Evolutionary conservation across 257 asterid genomes (phyloP), one percentile per base, ranked within the genome.

Genomic region (Orobanche coerulescens): DNA sequence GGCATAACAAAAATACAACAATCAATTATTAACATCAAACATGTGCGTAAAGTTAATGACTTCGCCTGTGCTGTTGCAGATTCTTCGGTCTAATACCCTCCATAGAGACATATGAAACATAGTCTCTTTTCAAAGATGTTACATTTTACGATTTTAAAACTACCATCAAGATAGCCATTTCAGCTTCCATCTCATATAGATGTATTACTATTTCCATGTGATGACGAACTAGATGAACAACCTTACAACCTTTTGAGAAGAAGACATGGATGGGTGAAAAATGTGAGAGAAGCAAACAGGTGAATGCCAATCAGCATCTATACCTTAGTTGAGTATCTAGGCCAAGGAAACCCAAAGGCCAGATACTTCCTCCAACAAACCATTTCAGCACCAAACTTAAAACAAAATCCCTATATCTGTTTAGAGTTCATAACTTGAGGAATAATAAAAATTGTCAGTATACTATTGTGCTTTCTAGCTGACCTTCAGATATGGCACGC

Each of bases 191-290:
- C n/a, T 43, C 54, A 47, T 20, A 19, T 19, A 6, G 5, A 19
- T 16, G 52, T 16, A 46, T 18, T 19, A 46, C 53, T 22, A 56
- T 39, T 28, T 39, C 52, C 44, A 25, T 36, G 22, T 16, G 23
- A 61, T 42, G 13, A 19, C 23, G 33, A 57, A 47, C 61, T 56
- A 46, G 51, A 62, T 11, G 51, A 43, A 58, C 48, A 68, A 44
- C 33, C 50, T 24, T 12, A 20, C 56, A 30, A 52, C 44, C 16
- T 39, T 62, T 10, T 13, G 43, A 46, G 43, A 34, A 40, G 55
- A 18, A 24, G 23, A 36, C 10, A 49, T 8, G 31, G 9, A 51
- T 34, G 31, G 28, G 54, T 44, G 58, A 56, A 36, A 5, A 19
- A 28, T 7, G 51, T 4, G 61, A 23, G 50, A 34, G 23, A n/a